These are phyloP conservation scores for Dimargaris xerosporica DNA, from an alignment of 192 early-diverging fungal species.

Conservation along the genomic window DNA sequence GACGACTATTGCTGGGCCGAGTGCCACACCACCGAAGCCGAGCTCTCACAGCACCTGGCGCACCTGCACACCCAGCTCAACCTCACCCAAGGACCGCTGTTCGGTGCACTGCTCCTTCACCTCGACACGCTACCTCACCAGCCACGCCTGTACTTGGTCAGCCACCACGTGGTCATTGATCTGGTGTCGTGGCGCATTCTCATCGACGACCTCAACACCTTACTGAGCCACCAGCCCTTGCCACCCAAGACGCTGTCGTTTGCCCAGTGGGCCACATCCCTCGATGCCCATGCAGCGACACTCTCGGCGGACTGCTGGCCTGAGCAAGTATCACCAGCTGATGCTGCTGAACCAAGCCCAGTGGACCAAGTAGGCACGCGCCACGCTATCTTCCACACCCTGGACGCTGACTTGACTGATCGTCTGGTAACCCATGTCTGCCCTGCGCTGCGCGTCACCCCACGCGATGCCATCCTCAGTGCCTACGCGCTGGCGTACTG, in stretches of 20 bases:
- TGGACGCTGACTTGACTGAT: neutral
- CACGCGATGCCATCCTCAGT: neutral
- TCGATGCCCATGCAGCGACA: slow-evolving; percentile 3
- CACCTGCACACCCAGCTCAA: neutral
- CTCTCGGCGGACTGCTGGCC: neutral
- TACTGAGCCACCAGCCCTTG: slow-evolving; percentile 11
- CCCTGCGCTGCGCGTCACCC: neutral
- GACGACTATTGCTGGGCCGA: too few relatives aligned
- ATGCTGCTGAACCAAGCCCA: too few relatives aligned
- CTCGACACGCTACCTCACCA: slow-evolving; percentile 6
- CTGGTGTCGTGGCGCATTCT: slow-evolving; percentile 22
- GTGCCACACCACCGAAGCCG: neutral
- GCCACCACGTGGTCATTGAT: slow-evolving; percentile 21
- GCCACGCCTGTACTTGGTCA: slow-evolving; percentile 13
- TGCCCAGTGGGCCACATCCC: slow-evolving; percentile 11
- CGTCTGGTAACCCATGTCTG: neutral
- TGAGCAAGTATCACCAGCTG: neutral
- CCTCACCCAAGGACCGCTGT: neutral
- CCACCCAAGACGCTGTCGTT: slow-evolving; percentile 16
- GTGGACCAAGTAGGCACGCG: neutral
- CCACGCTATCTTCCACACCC: neutral
- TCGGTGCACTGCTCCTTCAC: neutral
- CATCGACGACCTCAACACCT: slow-evolving; percentile 17
- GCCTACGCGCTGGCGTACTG: neutral
- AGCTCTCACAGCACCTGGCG: neutral